phyloP scores from a whole-genome alignment of 768 basidiomycete genomes.

The Fibroporia radiculosa region DNA sequence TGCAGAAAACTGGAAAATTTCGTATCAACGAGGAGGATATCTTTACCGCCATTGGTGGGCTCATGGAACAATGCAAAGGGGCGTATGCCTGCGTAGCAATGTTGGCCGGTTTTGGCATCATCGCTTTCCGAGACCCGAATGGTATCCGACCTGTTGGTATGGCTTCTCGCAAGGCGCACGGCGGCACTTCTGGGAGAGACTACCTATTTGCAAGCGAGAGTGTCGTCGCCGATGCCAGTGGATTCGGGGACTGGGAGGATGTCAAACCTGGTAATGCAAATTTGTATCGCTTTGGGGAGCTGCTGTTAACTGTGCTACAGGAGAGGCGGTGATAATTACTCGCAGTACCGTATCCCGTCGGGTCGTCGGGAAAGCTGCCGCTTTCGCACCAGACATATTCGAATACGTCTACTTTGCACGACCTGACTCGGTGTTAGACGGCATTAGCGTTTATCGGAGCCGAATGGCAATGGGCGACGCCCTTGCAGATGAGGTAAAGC shows the following conservation, averaged over 20 bases:
- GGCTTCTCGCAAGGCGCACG: conserved; percentile 52
- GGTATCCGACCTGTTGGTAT: conserved; percentile 93
- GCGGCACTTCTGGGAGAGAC: conserved; percentile 51
- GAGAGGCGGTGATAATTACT: conserved; percentile 95
- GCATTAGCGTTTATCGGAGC: conserved; percentile 93
- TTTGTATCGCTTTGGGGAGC: neutral
- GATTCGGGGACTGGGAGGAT: conserved; percentile 91
- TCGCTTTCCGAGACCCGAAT: conserved; percentile 96
- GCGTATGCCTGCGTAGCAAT: conserved; percentile 98
- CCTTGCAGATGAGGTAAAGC: conserved; percentile 79
- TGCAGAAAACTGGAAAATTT: conserved; percentile 98
- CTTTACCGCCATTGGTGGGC: conserved; percentile 84
- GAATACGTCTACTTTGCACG: conserved; percentile 98
- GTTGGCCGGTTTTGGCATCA: conserved; percentile 97
- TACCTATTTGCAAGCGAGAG: conserved; percentile 94
- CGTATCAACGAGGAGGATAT: conserved; percentile 99
- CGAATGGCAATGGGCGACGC: conserved; percentile 99
- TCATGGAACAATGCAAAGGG: conserved; percentile 84
- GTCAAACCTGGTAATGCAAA: conserved; percentile 67
- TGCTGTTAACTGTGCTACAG: conserved; percentile 34
- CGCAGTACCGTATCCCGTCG: conserved; percentile 68
- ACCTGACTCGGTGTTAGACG: conserved; percentile 95
- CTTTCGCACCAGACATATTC: conserved; percentile 96
- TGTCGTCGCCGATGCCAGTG: conserved; percentile 90
- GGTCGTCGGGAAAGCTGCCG: conserved; percentile 58